phyloP scores from a whole-genome alignment of 768 basidiomycete species.

The Pleurotus giganteus region DNA sequence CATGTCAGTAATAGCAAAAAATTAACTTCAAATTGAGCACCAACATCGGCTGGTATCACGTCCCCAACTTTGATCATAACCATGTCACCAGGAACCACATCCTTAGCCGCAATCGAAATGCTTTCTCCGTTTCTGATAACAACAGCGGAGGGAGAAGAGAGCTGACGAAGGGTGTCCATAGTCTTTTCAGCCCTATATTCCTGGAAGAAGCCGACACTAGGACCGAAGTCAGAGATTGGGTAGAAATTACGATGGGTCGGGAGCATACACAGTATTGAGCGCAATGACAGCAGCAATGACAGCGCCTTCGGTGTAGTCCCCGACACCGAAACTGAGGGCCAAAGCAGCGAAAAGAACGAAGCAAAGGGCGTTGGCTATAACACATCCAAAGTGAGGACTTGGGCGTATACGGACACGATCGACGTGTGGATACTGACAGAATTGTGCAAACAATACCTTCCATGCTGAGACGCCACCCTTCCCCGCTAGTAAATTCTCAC shows the following conservation, averaged over 20 bases:
- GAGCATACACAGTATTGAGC: conserved; percentile 36
- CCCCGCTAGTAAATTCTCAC: conserved; percentile 33
- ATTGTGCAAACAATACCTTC: conserved; percentile 32
- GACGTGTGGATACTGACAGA: conserved; percentile 21
- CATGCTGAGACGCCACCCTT: conserved; percentile 32
- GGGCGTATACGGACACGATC: neutral
- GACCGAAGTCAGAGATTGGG: neutral
- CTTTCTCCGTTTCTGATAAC: conserved; percentile 42
- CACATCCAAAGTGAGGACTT: neutral
- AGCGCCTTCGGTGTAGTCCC: conserved; percentile 52
- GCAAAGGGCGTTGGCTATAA: conserved; percentile 40
- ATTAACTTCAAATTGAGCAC: conserved; percentile 4
- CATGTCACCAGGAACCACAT: conserved; percentile 42
- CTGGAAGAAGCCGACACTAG: conserved; percentile 42
- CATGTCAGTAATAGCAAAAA: neutral
- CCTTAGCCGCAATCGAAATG: conserved; percentile 34
- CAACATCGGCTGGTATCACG: conserved; percentile 43
- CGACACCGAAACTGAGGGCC: conserved; percentile 52
- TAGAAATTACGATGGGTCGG: no score
- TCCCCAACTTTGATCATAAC: conserved; percentile 39
- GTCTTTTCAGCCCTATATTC: conserved; percentile 24
- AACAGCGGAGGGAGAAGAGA: conserved; percentile 16
- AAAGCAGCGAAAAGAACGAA: conserved; percentile 36
- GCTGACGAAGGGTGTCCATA: conserved; percentile 16
- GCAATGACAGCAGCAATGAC: conserved; percentile 45